Evolutionary conservation across 306 rosid genomes (phyloP).

Genomic region (barrel medic (Medicago truncatula)): MtrunA17r5.0-ANR NC_053048.1:50661001-50661500

Average conservation of each 20-base stretch:
- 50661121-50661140: slow-evolving; percentile 18
- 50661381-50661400: slow-evolving; percentile 68
- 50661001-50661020: slow-evolving; percentile 88
- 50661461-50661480: slow-evolving; percentile 37
- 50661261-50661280: slow-evolving; percentile 97
- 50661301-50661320: slow-evolving; percentile 95
- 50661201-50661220: slow-evolving; percentile 32
- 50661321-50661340: slow-evolving; percentile 43
- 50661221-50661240: slow-evolving; percentile 32
- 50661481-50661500: not conserved
- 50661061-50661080: slow-evolving; percentile 94
- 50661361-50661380: slow-evolving; percentile 30
- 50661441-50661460: slow-evolving; percentile 52
- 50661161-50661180: not conserved
- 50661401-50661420: slow-evolving; percentile 95
- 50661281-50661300: slow-evolving; percentile 92
- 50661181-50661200: not conserved
- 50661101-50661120: slow-evolving; percentile 15
- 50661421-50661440: slow-evolving; percentile 91
- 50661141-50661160: slow-evolving; percentile 25
- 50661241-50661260: slow-evolving; percentile 67
- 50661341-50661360: slow-evolving; percentile 39
- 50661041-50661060: slow-evolving; percentile 99
- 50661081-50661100: slow-evolving; percentile 34
- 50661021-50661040: slow-evolving; percentile 93